Base-by-base conservation (phyloP, 352 stramenopile genomes). In the Aphanomyces euteiches region DNA sequence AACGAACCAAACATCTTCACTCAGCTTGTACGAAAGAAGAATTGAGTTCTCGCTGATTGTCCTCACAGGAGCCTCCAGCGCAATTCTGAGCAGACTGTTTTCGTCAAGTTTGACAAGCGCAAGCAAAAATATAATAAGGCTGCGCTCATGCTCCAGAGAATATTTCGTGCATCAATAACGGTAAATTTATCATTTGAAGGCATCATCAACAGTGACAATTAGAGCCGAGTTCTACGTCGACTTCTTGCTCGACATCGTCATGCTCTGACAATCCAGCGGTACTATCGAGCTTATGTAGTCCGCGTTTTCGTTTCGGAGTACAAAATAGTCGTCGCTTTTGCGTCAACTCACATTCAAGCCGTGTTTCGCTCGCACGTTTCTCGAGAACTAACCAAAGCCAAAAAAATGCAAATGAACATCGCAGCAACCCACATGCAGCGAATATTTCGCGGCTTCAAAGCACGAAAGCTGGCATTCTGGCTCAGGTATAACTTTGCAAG, bases 31-130 rank as follows among this genome's bases (percentile, higher is more conserved):
- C 50, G 50, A 7, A 10, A 61, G 7, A 43, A n/a, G 28, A 41
- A n/a, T 37, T 13, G 7, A 61, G 7, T 37, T 7, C 6, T 41
- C 5, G 15, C 19, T 61, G 17, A 13, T n/a, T 39, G 10, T 40
- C 28, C 5, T 39, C 1, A 17, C 3, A 61, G 54, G 17, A 17
- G 43, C n/a, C 54, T 61, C 54, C 19, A 61, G n/a, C 54, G 82
- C 48, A 92, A 92, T 72, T 81, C 77, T 1, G 84, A 90, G 54
- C 77, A 37, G n/a, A 56, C 73, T 0, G 85, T 91, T 17, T 47
- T 87, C 38, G 74, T 75, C 38, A 88, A 85, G 12, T 89, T 88
- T 63, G 59, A 82, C 3, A 89, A 91, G 73, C 78, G 83, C 13
- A 53, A 76, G 59, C 81, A 78, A 10, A 79, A 87, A 48, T 79